These are phyloP conservation scores for Saccharum spontaneum DNA, from an alignment of 176 grass and related monocot species.

Conservation along the genomic window DNA sequence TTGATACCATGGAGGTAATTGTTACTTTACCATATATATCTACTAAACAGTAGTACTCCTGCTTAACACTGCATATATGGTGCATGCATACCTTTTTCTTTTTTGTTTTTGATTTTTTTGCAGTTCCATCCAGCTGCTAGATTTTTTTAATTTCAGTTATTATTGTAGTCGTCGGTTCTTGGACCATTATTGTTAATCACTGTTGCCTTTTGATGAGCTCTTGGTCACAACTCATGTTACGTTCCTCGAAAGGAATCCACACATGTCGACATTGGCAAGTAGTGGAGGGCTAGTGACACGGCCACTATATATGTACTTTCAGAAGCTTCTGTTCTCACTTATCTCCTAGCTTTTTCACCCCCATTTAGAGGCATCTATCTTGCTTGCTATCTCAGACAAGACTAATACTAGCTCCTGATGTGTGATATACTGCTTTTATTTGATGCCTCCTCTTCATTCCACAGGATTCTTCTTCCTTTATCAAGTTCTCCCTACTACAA, in stretches of 20 bases:
- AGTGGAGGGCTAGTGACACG: not conserved
- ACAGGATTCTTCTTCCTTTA: too few relatives aligned
- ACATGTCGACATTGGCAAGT: constrained; percentile 26
- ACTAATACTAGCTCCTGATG: not conserved
- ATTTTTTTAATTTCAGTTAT: not conserved
- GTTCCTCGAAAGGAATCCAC: not conserved
- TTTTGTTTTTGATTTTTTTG: not conserved
- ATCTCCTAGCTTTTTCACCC: not conserved
- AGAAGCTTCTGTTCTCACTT: constrained; percentile 3
- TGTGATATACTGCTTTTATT: not conserved
- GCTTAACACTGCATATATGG: not conserved
- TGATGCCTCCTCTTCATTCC: not conserved
- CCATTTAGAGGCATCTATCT: not conserved
- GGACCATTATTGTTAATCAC: not conserved
- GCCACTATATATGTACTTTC: constrained; percentile 4
- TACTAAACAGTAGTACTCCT: not conserved
- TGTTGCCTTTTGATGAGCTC: not conserved
- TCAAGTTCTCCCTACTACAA: too few relatives aligned
- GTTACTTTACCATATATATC: not conserved
- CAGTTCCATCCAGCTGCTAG: not conserved
- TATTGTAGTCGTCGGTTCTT: not conserved
- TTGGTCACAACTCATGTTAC: not conserved
- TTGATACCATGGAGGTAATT: not conserved
- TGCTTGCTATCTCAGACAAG: not conserved
- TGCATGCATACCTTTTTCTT: not conserved